Base-by-base conservation (phyloP, 2,329 filamentous ascomycete genomes). In the Diaporthe longicolla region DNA sequence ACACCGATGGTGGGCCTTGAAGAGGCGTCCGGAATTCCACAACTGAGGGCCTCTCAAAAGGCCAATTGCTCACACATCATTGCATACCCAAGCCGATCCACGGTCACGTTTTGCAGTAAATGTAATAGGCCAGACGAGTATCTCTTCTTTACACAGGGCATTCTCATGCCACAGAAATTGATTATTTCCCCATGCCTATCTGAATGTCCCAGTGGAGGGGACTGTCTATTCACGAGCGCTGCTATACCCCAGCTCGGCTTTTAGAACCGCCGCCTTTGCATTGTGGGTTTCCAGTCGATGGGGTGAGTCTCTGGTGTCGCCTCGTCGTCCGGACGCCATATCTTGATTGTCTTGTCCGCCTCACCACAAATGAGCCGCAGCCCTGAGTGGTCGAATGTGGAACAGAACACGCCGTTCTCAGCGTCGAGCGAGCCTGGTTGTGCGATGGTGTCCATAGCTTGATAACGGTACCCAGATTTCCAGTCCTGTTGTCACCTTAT, bases 261-360 rank as follows among this genome's bases (percentile, higher is more conserved):
- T 81, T 87, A 94, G 81, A 89, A 97, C 83, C 95, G 97, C 82
- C 93, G 90, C 80, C 93, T 88, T 21, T 92, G 92, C 72, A 97
- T 83, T 1, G 91, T 94, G 29, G 95, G 95, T 80, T 94, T 95
- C 97, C 97, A 99, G 58, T 97, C 93, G 57, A 99, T 83, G 3
- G 97, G 97, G 84, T 98, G 95, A 1, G 93, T 94, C 82, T 98
- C 95, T 50, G 93, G 93, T 0, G 96, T 98, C 24, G 97, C 97
- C 70, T 93, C 90, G 61, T 97, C 94, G 82, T 99, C 97, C 78
- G 93, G 93, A 83, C 95, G 97, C 97, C 97, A 99, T 73, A 99
- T 91, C 89, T 99, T 98, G 83, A 98, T 98, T 0, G 95, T 98
- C 89, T 99, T 99, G 82, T 99, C 97, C 8, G 95, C 94, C 84